These are phyloP conservation scores for Ilyonectria destructans DNA, from an alignment of 2,329 filamentous ascomycete species.

Conservation along the genomic window DNA sequence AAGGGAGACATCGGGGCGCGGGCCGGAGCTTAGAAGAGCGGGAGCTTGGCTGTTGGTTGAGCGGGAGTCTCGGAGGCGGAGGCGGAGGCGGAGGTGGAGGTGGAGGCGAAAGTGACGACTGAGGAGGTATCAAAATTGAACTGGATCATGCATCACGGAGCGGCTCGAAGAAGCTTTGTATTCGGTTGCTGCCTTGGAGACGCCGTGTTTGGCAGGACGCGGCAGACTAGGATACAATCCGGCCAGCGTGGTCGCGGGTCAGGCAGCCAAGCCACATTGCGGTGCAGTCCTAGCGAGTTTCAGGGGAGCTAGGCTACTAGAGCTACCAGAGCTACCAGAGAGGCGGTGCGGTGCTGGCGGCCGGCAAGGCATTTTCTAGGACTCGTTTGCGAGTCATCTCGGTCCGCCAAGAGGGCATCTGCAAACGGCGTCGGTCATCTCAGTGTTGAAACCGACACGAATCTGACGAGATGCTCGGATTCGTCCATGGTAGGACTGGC, in stretches of 20 bases:
- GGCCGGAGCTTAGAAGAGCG: conserved; percentile 11
- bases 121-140: conserved; percentile 6
- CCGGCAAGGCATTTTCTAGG: conserved; percentile 5
- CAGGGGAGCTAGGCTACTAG: conserved; percentile 22
- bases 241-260: conserved; percentile 43
- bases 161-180: conserved; percentile 44
- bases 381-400: conserved; percentile 8
- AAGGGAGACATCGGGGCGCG: conserved; percentile 38
- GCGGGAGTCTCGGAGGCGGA: not conserved
- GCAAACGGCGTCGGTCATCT: not conserved
- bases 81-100: not conserved
- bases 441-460: not conserved
- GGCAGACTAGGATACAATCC: conserved; percentile 32
- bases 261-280: conserved; percentile 41
- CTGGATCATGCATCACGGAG: not conserved
- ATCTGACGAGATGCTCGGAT: conserved; percentile 11
- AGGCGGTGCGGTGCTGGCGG: conserved; percentile 8
- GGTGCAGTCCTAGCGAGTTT: conserved; percentile 43
- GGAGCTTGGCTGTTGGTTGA: conserved; percentile 1
- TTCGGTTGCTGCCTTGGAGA: conserved; percentile 47
- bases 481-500: conserved; percentile 3
- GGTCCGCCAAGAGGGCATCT: not conserved
- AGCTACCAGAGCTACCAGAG: conserved; percentile 24
- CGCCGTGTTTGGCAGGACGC: conserved; percentile 31
- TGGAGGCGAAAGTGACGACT: not conserved